A percentile compares a stretch with the other conserved stretches of the same genome.
Evolutionary conservation across 2,329 filamentous ascomycete genomes (phyloP).

Genomic region (Tolypocladium sp.): DNA sequence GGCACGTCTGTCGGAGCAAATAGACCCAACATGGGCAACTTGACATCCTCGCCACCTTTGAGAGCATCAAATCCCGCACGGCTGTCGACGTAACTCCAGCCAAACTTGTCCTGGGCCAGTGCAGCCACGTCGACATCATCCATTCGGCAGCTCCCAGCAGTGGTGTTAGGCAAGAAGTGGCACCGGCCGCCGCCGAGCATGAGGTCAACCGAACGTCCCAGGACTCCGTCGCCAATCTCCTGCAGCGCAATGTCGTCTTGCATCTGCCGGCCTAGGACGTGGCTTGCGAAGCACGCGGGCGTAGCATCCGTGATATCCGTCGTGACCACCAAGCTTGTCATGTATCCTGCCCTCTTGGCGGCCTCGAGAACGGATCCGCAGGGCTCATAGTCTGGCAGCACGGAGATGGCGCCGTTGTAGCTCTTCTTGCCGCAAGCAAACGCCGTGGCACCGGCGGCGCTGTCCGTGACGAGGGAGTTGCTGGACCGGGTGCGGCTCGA

Average conservation of each 20-base stretch:
- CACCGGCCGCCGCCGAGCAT: slow-evolving; percentile 91
- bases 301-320: slow-evolving; percentile 94
- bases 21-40: slow-evolving; percentile 78
- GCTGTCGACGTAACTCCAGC: slow-evolving; percentile 69
- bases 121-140: slow-evolving; percentile 70
- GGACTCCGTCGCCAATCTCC: slow-evolving; percentile 77
- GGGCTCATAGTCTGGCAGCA: slow-evolving; percentile 73
- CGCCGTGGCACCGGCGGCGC: slow-evolving; percentile 91
- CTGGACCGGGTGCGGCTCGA: slow-evolving; percentile 79
- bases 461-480: slow-evolving; percentile 84
- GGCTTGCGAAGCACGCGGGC: slow-evolving; percentile 86
- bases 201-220: slow-evolving; percentile 82
- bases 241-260: slow-evolving; percentile 90
- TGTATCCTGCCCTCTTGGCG: slow-evolving; percentile 83
- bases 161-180: slow-evolving; percentile 81
- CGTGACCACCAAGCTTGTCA: slow-evolving; percentile 88
- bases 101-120: slow-evolving; percentile 63
- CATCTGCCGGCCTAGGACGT: slow-evolving; percentile 70
- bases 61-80: slow-evolving; percentile 69
- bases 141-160: slow-evolving; percentile 68
- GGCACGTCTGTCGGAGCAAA: slow-evolving; percentile 79
- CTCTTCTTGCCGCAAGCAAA: slow-evolving; percentile 90
- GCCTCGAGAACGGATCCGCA: slow-evolving; percentile 92
- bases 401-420: slow-evolving; percentile 93
- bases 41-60: slow-evolving; percentile 53